These are phyloP conservation scores for Arthrobotrys sphaeroides DNA, from an alignment of 2,329 filamentous ascomycete species.

Conservation along the genomic window DNA sequence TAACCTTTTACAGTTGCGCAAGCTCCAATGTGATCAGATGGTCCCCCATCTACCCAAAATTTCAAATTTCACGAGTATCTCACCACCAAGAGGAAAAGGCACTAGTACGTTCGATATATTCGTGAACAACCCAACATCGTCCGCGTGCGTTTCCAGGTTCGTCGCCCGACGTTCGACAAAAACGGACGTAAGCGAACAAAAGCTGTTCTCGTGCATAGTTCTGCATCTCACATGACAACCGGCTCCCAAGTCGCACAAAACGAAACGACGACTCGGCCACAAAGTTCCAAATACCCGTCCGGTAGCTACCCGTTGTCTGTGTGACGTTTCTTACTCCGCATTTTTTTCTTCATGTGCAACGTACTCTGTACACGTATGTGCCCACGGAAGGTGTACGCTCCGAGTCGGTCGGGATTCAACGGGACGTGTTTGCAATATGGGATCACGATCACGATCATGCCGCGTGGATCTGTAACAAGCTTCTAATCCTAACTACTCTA, in stretches of 20 bases:
- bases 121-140: background rate
- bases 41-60: background rate
- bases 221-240: slow-evolving; percentile 42
- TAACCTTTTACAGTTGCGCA: slow-evolving; percentile 30
- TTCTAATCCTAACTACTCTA: background rate
- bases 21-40: slow-evolving; percentile 26
- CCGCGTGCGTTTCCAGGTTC: slow-evolving; percentile 23
- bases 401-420: background rate
- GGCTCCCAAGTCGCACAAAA: slow-evolving; percentile 34
- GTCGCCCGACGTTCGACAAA: slow-evolving; percentile 20
- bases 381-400: background rate
- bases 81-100: background rate
- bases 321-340: slow-evolving; percentile 19
- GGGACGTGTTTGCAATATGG: slow-evolving; percentile 6
- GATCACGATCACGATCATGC: slow-evolving; percentile 24
- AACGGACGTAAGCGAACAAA: slow-evolving; percentile 28
- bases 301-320: slow-evolving; percentile 28
- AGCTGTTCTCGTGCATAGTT: slow-evolving; percentile 21
- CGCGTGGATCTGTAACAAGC: background rate
- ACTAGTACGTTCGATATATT: background rate
- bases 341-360: background rate
- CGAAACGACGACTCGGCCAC: slow-evolving; percentile 2
- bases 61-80: background rate
- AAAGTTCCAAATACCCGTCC: slow-evolving; percentile 4
- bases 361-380: slow-evolving; percentile 8